A percentile compares a stretch with the other conserved stretches of the same genome.
phyloP scores from a whole-genome alignment of 2,329 filamentous ascomycete species.

The Dothideomycetes sp. region DNA sequence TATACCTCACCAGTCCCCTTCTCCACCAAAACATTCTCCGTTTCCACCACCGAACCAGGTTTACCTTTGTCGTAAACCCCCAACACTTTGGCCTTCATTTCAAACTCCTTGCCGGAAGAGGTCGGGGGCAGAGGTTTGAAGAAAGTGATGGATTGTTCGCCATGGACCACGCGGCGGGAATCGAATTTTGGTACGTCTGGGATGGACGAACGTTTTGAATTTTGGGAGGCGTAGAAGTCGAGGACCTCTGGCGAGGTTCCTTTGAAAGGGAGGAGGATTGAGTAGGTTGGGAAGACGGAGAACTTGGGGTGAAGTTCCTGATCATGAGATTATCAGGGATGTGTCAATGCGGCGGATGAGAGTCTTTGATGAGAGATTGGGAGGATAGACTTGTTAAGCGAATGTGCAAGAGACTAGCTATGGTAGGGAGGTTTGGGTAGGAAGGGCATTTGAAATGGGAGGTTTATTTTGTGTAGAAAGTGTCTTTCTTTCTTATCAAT shows the following conservation, averaged over 20 bases:
- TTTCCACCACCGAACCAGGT: slow-evolving; percentile 71
- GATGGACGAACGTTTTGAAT: slow-evolving; percentile 46
- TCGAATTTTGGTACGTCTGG: slow-evolving; percentile 71
- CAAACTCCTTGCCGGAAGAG: slow-evolving; percentile 63
- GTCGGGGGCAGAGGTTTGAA: slow-evolving; percentile 64
- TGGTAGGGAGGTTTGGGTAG: too few species aligned
- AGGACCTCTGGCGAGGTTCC: slow-evolving; percentile 64
- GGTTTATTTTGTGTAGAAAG: not conserved
- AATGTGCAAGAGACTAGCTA: too few species aligned
- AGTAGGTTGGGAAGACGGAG: slow-evolving; percentile 80
- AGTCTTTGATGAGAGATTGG: not conserved
- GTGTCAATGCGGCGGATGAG: not conserved
- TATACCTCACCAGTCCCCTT: slow-evolving; percentile 60
- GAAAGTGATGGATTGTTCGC: slow-evolving; percentile 71
- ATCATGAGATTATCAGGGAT: not conserved
- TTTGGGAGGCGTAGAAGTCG: slow-evolving; percentile 71
- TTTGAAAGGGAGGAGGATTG: slow-evolving; percentile 78
- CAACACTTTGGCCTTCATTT: slow-evolving; percentile 66
- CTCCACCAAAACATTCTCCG: slow-evolving; percentile 68
- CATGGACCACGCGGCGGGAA: slow-evolving; percentile 65
- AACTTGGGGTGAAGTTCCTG: slow-evolving; percentile 85
- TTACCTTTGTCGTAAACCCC: slow-evolving; percentile 89
- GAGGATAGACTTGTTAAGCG: too few species aligned
- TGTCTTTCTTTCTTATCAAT: too few species aligned
- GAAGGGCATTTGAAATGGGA: not conserved